These are phyloP conservation scores for Mortierella sp. DNA, from an alignment of 371 early-diverging fungal species.

Conservation along the genomic window DNA sequence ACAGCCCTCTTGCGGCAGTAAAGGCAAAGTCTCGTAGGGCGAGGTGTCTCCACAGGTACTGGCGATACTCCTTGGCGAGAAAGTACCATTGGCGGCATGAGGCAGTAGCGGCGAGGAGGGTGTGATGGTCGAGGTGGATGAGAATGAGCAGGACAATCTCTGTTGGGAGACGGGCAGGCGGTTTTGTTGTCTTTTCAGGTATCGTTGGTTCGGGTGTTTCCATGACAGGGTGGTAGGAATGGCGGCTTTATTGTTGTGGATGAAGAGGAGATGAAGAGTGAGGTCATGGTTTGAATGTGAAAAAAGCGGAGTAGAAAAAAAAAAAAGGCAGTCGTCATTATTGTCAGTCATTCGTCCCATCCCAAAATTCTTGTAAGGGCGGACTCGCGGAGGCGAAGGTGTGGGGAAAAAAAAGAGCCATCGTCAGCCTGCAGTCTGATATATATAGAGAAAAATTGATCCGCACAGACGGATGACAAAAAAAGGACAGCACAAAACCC, in stretches of 20 bases:
- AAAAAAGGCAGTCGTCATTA: background rate
- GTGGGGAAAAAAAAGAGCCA: too few species aligned
- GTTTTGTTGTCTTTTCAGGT: background rate
- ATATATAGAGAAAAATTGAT: too few species aligned
- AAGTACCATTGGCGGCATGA: conserved; percentile 38
- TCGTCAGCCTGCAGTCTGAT: too few species aligned
- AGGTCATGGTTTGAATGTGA: too few species aligned
- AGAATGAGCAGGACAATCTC: conserved; percentile 45
- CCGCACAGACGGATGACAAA: too few species aligned
- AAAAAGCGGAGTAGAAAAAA: too few species aligned
- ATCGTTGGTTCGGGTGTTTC: background rate
- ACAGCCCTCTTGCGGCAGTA: conserved; percentile 37
- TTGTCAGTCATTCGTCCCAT: too few species aligned
- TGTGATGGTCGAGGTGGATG: conserved; percentile 33
- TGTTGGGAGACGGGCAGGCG: conserved; percentile 17
- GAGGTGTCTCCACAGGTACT: conserved; percentile 39
- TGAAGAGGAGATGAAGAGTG: background rate
- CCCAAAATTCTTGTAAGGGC: too few species aligned
- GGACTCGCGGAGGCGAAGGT: too few species aligned
- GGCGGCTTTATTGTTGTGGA: background rate
- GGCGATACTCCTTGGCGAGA: conserved; percentile 34
- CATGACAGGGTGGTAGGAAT: background rate
- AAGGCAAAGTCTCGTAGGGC: conserved; percentile 35
- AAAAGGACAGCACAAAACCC: too few species aligned
- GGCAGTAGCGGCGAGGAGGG: conserved; percentile 29